Conservation (phyloP, 139 green algal species). For the Chlorella sorokiniana region DNA sequence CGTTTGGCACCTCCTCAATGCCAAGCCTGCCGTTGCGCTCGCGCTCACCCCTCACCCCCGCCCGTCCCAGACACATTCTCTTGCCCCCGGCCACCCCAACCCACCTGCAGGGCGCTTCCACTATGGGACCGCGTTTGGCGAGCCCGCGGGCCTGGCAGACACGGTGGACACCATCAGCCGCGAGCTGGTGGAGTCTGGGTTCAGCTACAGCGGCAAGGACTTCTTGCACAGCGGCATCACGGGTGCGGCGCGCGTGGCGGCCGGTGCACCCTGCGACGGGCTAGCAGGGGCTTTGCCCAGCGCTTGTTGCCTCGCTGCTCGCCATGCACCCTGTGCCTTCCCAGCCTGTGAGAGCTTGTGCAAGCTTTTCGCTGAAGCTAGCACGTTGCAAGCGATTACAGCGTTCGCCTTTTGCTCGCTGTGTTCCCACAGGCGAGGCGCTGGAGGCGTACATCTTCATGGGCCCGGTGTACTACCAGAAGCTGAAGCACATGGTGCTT, state of each 20-base stretch:
- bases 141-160: conserved; percentile 83
- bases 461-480: conserved; percentile 99
- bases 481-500: conserved; percentile 99
- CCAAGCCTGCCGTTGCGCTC: too few relatives aligned
- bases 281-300: too few relatives aligned
- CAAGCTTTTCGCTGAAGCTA: not conserved
- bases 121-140: conserved; percentile 95
- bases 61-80: not conserved
- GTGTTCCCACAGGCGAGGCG: conserved; percentile 74
- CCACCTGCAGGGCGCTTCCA: conserved; percentile 61
- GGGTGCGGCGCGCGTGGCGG: conserved; percentile 52
- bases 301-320: not conserved
- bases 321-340: not conserved
- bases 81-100: not conserved
- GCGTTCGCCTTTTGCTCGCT: not conserved
- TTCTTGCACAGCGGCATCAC: conserved; percentile 90
- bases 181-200: conserved; percentile 87
- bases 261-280: too few relatives aligned
- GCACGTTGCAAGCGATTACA: not conserved
- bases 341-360: not conserved
- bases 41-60: too few relatives aligned
- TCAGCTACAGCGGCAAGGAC: conserved; percentile 92
- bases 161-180: conserved; percentile 66
- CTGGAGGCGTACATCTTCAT: conserved; percentile 99
- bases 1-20: not conserved